Percentiles rank a stretch among this genome's conserved stretches.
Conservation (phyloP, 1,284 basidiomycete genomes). For the Fomitopsis schrenkii region DNA sequence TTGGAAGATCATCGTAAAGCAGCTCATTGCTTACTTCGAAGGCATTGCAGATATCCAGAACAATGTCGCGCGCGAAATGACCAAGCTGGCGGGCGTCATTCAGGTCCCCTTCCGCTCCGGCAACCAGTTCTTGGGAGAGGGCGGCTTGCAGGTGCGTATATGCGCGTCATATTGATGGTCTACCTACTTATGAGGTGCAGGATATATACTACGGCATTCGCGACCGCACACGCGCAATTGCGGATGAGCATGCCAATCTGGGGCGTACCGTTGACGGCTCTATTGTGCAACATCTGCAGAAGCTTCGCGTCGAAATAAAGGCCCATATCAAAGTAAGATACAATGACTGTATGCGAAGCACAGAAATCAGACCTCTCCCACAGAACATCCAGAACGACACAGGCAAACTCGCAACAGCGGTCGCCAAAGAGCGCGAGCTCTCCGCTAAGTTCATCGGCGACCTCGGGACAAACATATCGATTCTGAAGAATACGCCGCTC, state of each 20-base stretch:
- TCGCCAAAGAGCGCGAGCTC: constrained; percentile 92
- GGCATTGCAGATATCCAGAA: constrained; percentile 95
- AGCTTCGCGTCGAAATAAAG: constrained; percentile 92
- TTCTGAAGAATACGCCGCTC: constrained; percentile 96
- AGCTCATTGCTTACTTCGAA: constrained; percentile 87
- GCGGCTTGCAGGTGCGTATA: constrained; percentile 54
- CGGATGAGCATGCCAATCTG: constrained; percentile 95
- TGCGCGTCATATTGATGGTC: background rate
- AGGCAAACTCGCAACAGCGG: constrained; percentile 89
- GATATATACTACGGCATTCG: constrained; percentile 93
- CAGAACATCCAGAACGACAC: constrained; percentile 98
- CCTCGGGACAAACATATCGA: constrained; percentile 82
- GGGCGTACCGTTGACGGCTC: constrained; percentile 96
- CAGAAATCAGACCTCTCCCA: background rate
- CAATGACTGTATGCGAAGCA: background rate
- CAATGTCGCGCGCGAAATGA: constrained; percentile 92
- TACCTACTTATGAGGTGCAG: constrained; percentile 32
- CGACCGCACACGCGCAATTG: constrained; percentile 92
- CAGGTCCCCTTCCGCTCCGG: constrained; percentile 96
- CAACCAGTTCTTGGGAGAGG: constrained; percentile 94
- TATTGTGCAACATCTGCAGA: constrained; percentile 97
- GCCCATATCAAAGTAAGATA: constrained; percentile 84
- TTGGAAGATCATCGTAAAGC: constrained; percentile 96
- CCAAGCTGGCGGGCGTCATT: constrained; percentile 94
- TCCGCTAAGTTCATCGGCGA: constrained; percentile 88